Base-by-base conservation (phyloP, 352 stramenopile genomes). In the Phytophthora sp. region DNA sequence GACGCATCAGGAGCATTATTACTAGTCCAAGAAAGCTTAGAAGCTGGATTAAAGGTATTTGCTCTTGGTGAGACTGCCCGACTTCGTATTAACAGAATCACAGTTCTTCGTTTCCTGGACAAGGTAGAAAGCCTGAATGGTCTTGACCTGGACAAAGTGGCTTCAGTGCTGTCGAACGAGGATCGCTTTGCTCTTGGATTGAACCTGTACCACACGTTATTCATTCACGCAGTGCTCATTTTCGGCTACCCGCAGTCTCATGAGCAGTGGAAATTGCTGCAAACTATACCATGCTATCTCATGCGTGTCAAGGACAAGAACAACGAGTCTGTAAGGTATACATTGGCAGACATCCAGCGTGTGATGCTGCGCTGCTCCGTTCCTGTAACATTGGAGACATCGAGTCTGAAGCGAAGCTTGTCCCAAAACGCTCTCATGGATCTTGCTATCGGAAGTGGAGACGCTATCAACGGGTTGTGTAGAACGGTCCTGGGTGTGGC, bases 191-290 rank as follows among this genome's bases (percentile, higher is more conserved):
- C 80, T 15, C 93, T 98, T 30, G 93, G 91, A 30, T 56, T 98
- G 24, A 98, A 98, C 59, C 23, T 98, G 5, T 98, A 97, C 63
- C 91, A 98, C 62, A 70, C 84, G 16, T 79, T 98, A 31, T 87
- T 92, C 21, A 84, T 97, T 31, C 91, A 98, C 80, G 75, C 85
- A 0, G 52, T 74, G 46, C 44, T 82, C 13, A 23, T 77, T 5
- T 84, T 77, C 36, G 60, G 69, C 29, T 72, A 84, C 47, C 60
- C 59, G 54, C 88, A 73, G 69, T 89, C 65, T 41, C 82, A 84
- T 58, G 79, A 79, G 36, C 80, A 81, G 82, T 97, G 81, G 86
- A 97, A 86, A 60, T 80, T 80, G 58, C 63, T 79, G 58, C 93
- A 89, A 57, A 79, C 50, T 1, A 56, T 86, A 5, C 75, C 79